Base-by-base conservation (phyloP, 495 filamentous ascomycete species). In the Aspergillus ostianus region DNA sequence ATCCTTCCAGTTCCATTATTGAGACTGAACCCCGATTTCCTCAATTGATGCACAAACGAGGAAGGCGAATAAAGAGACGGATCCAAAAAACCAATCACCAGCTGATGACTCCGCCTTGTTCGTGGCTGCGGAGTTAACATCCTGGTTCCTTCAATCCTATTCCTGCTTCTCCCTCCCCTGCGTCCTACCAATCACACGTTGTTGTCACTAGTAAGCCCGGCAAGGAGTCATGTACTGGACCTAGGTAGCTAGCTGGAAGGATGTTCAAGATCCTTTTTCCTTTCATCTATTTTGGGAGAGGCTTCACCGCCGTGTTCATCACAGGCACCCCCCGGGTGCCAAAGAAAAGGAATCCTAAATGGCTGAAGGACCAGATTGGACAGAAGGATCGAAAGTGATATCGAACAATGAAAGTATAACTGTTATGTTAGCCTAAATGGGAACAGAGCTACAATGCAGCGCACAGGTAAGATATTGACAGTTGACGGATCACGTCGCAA, bases 401-500 rank as follows among this genome's bases (percentile, higher is more conserved):
- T 53, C n/a, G 8, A 41, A 54, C 19, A 54, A 54, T 46, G 36
- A 21, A 54, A 45, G 30, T 9, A 20, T 45, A 54, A 45, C 21
- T 32, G 30, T 26, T 26, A 26, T 26, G 23, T 26, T 54, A 9
- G 7, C 19, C 32, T 23, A 44, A 46, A 54, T 10, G 17, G 41
- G 52, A 54, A 44, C 50, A 6, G 52, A 54, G 32, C 32, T 54
- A 46, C 29, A 44, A 41, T 45, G 52, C 52, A 54, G 52, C 36
- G 15, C 21, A 54, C 30, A 41, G 18, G 17, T 44, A 30, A 18
- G 36, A 15, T 30, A 21, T 30, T 54, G 51, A 44, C 29, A 44
- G 13, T 54, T 54, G 30, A 44, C 30, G 20, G 19, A 10, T 44
- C 32, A 44, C n/a, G 20, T 19, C 30, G 36, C 21, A 19, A 19